Evolutionary conservation across 805 yeast species (phyloP), one percentile per base, ranked within the genome.

Genomic region (Kodamaea hsintzibuensis): DNA sequence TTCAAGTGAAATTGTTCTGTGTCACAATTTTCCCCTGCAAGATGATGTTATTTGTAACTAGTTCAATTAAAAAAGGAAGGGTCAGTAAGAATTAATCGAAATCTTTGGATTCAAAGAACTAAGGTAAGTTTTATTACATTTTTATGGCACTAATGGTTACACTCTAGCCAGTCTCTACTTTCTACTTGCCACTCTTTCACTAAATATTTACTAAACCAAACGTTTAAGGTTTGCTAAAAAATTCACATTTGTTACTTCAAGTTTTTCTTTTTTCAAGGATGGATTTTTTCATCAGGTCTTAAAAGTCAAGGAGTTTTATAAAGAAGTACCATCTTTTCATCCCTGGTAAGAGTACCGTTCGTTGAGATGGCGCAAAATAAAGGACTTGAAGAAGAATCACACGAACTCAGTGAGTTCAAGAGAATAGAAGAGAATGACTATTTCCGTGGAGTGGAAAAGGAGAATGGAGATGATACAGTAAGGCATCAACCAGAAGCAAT

Each of bases 331-430:
- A 10, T 40, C 46, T 40, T 49, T 49, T 47, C 37, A 25, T 49
- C 16, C 35, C 50, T 17, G 22, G 42, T 17, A 38, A 27, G 46
- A 49, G 46, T 30, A 30, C 35, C 35, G 13, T 30, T 9, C 35
- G 35, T 30, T 30, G 35, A 30, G 35, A 30, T 30, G 35, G 35
- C 35, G 13, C 35, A 30, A 12, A 30, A 10, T 4, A 40, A 19
- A 40, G 19, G n/a, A 40, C 44, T 25, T 4, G 13, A 14, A 40
- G 44, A 40, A 16, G 52, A 50, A 35, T 40, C 45, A 14, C 52
- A 43, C 19, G 52, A 50, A 37, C 52, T 50, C 48, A 50, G 52
- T 22, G 52, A 50, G 43, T 50, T 50, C 48, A 50, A 50, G 38
- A 42, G 48, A 35, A 50, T 50, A 8, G 52, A 50, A 16, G 46